phyloP scores from a whole-genome alignment of 2,329 filamentous ascomycete genomes.

The Aspergillus arachidicola region DNA sequence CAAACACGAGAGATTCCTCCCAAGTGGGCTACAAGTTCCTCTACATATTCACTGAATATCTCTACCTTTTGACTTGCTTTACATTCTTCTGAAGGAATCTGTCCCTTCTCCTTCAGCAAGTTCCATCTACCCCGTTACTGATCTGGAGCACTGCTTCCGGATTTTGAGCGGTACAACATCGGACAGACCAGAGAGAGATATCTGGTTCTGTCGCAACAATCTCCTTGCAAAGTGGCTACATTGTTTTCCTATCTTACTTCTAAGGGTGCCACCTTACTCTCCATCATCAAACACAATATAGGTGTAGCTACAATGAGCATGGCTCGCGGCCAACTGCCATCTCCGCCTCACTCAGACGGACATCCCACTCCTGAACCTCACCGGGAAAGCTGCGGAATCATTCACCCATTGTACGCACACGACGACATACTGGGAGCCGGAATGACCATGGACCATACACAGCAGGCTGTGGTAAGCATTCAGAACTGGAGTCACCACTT shows the following conservation, averaged over 20 bases:
- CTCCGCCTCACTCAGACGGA: slow-evolving; percentile 34
- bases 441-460: slow-evolving; percentile 3
- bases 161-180: neutral
- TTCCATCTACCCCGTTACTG: neutral
- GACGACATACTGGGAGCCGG: slow-evolving; percentile 10
- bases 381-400: slow-evolving; percentile 17
- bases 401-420: slow-evolving; percentile 18
- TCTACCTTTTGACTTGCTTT: neutral
- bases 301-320: slow-evolving; percentile 14
- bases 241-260: neutral
- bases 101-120: neutral
- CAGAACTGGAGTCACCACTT: neutral
- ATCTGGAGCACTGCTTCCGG: neutral
- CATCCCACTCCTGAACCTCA: slow-evolving; percentile 21
- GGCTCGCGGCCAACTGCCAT: slow-evolving; percentile 28
- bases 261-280: neutral
- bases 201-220: neutral
- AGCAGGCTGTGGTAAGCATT: slow-evolving; percentile 26
- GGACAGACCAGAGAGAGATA: neutral
- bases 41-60: neutral
- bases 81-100: neutral
- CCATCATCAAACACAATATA: slow-evolving; percentile 8
- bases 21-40: neutral
- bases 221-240: neutral
- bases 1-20: neutral